phyloP scores from a whole-genome alignment of 306 rosid species.

The Prunus mira region DNA sequence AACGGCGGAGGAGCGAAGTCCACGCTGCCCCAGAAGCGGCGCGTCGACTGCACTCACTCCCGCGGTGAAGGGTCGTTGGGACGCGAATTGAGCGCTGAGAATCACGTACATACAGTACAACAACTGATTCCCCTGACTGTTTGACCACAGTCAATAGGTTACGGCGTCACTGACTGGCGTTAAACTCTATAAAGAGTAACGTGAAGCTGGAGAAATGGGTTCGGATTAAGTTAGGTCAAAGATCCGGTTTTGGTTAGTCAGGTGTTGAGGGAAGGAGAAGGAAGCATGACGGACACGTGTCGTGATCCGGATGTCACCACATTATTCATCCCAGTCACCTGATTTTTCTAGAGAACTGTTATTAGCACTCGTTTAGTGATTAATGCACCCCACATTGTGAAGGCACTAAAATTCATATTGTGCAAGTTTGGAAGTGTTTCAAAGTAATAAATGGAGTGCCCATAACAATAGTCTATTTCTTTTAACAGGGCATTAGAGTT shows the following conservation, averaged over 20 bases:
- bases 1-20: background rate
- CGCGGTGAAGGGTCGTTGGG: background rate
- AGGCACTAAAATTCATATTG: too few relatives aligned
- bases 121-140: background rate
- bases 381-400: too few relatives aligned
- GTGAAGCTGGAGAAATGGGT: too few relatives aligned
- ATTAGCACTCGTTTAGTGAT: background rate
- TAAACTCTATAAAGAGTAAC: background rate
- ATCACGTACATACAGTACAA: too few relatives aligned
- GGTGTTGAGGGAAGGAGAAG: background rate
- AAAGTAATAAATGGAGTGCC: too few relatives aligned
- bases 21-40: background rate
- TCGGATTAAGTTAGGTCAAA: too few relatives aligned
- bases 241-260: background rate
- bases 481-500: too few relatives aligned
- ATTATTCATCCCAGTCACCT: background rate
- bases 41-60: conserved; percentile 2
- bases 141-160: background rate
- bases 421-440: too few relatives aligned
- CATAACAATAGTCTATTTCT: too few relatives aligned
- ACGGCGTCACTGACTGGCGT: background rate
- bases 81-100: background rate
- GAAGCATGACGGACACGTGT: background rate
- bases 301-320: background rate
- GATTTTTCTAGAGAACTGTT: background rate